Evolutionary conservation across 1,284 basidiomycete species (phyloP).

Genomic region (Boletellus dicymbophilus): DNA sequence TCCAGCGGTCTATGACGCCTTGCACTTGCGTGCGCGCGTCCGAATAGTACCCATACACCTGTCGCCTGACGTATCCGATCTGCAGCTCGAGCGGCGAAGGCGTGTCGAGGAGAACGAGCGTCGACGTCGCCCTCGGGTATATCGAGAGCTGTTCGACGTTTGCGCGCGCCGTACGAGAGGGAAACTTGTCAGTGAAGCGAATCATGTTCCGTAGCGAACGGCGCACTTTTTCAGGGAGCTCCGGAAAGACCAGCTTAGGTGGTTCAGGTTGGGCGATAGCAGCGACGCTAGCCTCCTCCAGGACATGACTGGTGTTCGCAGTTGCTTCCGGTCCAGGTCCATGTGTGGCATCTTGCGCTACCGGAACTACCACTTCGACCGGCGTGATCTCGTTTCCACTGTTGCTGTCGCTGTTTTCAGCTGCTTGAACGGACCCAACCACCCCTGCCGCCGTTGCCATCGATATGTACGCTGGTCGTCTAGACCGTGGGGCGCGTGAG

Average conservation of each 20-base stretch:
- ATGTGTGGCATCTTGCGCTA: too few species aligned
- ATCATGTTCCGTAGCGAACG: too few species aligned
- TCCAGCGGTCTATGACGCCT: conserved; percentile 74
- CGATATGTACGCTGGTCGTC: too few species aligned
- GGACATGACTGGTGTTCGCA: too few species aligned
- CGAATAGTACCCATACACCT: conserved; percentile 52
- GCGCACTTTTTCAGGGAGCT: conserved; percentile 28
- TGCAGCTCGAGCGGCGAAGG: conserved; percentile 72
- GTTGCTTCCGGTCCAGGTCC: too few species aligned
- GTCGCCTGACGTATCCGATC: conserved; percentile 67
- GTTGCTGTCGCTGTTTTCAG: conserved; percentile 6
- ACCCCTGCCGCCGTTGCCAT: conserved; percentile 9
- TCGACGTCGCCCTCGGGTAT: conserved; percentile 63
- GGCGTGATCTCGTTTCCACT: conserved; percentile 2
- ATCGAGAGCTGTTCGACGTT: conserved; percentile 68
- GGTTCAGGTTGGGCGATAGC: conserved; percentile 12
- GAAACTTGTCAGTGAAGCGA: too few species aligned
- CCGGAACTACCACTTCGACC: conserved; percentile 3
- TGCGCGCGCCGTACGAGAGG: not conserved
- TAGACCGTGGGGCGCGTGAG: too few species aligned
- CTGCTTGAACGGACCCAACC: conserved; percentile 17
- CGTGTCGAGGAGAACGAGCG: conserved; percentile 69
- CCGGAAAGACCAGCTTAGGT: conserved; percentile 13
- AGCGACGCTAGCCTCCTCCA: not conserved
- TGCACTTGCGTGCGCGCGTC: conserved; percentile 68